A percentile compares a stretch with the other conserved stretches of the same genome.
These are phyloP conservation scores for Litchi chinensis DNA, from an alignment of 345 rosid genomes.

Conservation along the genomic window DNA sequence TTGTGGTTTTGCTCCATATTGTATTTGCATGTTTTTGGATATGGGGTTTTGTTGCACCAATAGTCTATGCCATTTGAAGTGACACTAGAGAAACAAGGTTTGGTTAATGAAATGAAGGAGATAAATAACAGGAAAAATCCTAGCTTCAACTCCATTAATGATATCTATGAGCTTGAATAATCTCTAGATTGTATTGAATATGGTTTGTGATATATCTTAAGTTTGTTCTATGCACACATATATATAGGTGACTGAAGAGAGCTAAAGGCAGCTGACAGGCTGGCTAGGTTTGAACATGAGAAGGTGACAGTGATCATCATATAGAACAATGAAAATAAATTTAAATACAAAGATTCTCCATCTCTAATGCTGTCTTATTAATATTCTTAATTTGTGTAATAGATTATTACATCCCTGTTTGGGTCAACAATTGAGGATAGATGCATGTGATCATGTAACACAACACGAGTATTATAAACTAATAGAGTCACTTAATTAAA, in stretches of 20 bases:
- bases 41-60: slow-evolving; percentile 79
- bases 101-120: slow-evolving; percentile 18
- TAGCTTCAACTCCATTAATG: slow-evolving; percentile 29
- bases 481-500: neutral
- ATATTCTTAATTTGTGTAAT: neutral
- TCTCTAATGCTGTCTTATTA: neutral
- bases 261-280: neutral
- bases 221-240: neutral
- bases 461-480: neutral
- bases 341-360: neutral
- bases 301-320: neutral
- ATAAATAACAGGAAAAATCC: slow-evolving; percentile 3
- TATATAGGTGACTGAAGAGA: neutral
- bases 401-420: neutral
- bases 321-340: neutral
- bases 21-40: slow-evolving; percentile 68
- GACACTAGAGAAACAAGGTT: slow-evolving; percentile 19
- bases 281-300: slow-evolving; percentile 15
- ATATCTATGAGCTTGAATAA: neutral
- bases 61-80: slow-evolving; percentile 37
- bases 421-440: neutral
- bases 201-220: neutral
- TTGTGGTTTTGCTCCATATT: slow-evolving; percentile 36
- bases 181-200: slow-evolving; percentile 3
- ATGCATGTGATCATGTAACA: neutral